Evolutionary conservation across 2,329 filamentous ascomycete genomes (phyloP), one percentile per base, ranked within the genome.

Genomic region (Diaporthe destruens): DNA sequence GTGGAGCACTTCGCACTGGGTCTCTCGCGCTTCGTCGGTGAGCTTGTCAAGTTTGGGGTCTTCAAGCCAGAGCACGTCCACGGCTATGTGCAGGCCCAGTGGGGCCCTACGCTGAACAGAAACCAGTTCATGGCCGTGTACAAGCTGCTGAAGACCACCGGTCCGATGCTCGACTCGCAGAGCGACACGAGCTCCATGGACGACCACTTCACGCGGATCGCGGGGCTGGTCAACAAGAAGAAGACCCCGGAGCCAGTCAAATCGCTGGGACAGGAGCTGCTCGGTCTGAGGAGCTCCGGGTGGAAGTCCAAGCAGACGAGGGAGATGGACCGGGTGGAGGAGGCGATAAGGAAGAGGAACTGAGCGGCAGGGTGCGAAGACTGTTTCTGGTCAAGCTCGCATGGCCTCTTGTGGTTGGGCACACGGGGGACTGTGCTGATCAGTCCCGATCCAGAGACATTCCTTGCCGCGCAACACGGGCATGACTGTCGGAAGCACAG

Each of bases 1-100:
- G 44, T 8, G n/a, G 55, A 61, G 34, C 20, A 44, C 36, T 70
- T 61, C 32, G 68, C 68, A 18, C 39, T 70, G 18, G 68, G 68
- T 2, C 44, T 70, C 32, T 42, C 68, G 20, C 47, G 23, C 12
- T 70, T 70, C 32, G 54, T 70, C 14, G 55, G 55, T n/a, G 44
- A 61, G 42, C 55, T 70, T 20, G 23, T 39, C 34, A 70, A 61
- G 11, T 29, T 16, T 44, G 57, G 49, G 6, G 9, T 61, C 0
- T 42, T 70, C 47, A 8, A 53, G 6, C 20, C 4, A 29, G 32
- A 14, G 6, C 34, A 59, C 4, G 32, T 53, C 18, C 44, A 59
- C 32, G 2, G 11, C 29, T 23, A 32, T 4, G n/a, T 61, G 16
- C 54, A 32, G 18, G 47, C 12, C 7, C 44, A 42, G n/a, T 25